Evolutionary conservation across 2,329 filamentous ascomycete genomes (phyloP).

Genomic region (Cladosporium sp.): DNA sequence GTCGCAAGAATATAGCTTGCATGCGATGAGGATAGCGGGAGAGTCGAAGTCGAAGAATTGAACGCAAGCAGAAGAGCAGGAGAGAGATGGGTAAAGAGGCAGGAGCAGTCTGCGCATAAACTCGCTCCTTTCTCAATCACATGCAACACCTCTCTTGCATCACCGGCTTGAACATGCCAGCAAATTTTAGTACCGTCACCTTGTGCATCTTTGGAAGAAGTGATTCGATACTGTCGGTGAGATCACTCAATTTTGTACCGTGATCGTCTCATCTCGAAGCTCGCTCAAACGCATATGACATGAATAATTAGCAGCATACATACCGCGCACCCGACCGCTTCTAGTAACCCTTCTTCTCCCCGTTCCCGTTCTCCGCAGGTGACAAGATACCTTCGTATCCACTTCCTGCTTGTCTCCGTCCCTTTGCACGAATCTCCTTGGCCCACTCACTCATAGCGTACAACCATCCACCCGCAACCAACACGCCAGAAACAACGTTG

Average conservation of each 20-base stretch:
- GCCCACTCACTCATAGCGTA: conserved; percentile 83
- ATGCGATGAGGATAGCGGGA: not conserved
- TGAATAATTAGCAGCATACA: conserved; percentile 13
- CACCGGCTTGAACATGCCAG: not conserved
- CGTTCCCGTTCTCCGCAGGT: conserved; percentile 25
- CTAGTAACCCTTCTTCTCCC: conserved; percentile 22
- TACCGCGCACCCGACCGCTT: not conserved
- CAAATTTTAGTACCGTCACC: not conserved
- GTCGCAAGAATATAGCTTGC: not conserved
- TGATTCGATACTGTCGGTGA: not conserved
- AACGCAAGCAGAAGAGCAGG: not conserved
- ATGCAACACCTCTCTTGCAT: not conserved
- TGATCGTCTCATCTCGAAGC: not conserved
- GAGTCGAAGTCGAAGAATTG: not conserved
- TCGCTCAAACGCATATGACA: conserved; percentile 2
- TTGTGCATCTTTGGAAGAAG: not conserved
- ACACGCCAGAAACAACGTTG: conserved; percentile 85
- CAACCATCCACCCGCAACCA: conserved; percentile 92
- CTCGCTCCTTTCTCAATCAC: not conserved
- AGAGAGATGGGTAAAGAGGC: not conserved
- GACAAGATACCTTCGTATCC: conserved; percentile 15
- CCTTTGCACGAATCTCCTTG: conserved; percentile 39
- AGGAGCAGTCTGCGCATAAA: not conserved
- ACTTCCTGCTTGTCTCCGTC: conserved; percentile 6
- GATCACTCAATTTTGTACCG: not conserved